Percentiles rank a stretch among this genome's conserved stretches.
Conservation (phyloP, 257 asterid genomes). For the Solanum tarijense region DNA sequence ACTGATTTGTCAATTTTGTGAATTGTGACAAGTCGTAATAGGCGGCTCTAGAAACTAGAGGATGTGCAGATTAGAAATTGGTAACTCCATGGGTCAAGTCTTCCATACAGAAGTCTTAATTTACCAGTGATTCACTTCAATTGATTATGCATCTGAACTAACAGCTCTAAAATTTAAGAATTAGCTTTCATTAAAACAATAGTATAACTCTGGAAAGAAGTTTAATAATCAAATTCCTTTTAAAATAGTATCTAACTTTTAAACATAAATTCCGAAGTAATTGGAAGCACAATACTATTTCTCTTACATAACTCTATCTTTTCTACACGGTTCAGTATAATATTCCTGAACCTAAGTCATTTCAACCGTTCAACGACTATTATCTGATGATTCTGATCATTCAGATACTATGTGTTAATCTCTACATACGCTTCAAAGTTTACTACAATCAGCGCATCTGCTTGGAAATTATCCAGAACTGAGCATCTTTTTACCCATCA, state of each 20-base stretch:
- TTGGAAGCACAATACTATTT: not conserved
- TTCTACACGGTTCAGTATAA: not conserved
- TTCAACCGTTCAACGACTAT: not conserved
- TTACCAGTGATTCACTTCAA: not conserved
- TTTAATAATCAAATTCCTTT: not conserved
- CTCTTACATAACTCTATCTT: not conserved
- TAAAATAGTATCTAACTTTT: not conserved
- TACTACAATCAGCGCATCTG: not conserved
- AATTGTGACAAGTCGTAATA: not conserved
- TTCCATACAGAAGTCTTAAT: not conserved
- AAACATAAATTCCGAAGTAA: not conserved
- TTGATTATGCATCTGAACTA: not conserved
- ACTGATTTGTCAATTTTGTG: not conserved
- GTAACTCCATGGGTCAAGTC: not conserved
- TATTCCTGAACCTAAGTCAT: not conserved
- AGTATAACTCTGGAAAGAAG: not conserved
- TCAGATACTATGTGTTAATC: not conserved
- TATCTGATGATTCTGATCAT: not conserved
- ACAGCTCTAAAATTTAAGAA: not conserved
- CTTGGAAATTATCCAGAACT: not conserved
- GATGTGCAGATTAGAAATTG: not conserved
- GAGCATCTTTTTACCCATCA: not conserved
- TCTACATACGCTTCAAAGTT: not conserved
- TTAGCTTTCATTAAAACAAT: not conserved
- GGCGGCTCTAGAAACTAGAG: not conserved